Conservation (phyloP, 257 asterid genomes). For the Penstemon davidsonii region DNA sequence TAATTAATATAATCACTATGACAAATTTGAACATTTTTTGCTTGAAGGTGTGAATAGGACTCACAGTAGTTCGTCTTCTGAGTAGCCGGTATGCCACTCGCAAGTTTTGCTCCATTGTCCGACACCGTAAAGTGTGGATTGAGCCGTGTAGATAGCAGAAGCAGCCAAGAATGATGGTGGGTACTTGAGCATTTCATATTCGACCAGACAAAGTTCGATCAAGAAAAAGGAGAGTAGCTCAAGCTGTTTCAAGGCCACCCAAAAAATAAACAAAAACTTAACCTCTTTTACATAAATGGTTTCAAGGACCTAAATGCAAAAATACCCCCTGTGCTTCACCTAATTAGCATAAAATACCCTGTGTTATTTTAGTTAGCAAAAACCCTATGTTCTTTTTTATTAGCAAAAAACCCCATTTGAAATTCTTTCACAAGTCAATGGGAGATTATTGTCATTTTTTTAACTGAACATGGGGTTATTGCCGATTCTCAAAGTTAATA, state of each 20-base stretch:
- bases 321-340: no score
- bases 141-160: constrained; percentile 78
- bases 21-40: not conserved
- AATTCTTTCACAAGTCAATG: no score
- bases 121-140: constrained; percentile 58
- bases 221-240: constrained; percentile 78
- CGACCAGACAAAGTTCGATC: constrained; percentile 87
- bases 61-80: constrained; percentile 72
- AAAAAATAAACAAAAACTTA: no score
- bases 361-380: no score
- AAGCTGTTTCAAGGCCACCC: constrained; percentile 40
- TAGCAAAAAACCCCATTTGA: no score
- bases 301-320: no score
- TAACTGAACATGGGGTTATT: no score
- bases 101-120: constrained; percentile 83
- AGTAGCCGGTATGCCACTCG: constrained; percentile 73
- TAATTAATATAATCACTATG: not conserved
- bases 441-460: no score
- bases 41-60: constrained; percentile 1
- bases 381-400: no score
- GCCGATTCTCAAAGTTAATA: no score
- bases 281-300: no score
- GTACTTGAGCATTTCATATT: constrained; percentile 77
- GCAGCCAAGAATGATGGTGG: constrained; percentile 84
- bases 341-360: no score